Percentiles rank a stretch among this genome's conserved stretches.
Conservation (phyloP, 1,284 basidiomycete species). For the Malassezia caprae region DNA sequence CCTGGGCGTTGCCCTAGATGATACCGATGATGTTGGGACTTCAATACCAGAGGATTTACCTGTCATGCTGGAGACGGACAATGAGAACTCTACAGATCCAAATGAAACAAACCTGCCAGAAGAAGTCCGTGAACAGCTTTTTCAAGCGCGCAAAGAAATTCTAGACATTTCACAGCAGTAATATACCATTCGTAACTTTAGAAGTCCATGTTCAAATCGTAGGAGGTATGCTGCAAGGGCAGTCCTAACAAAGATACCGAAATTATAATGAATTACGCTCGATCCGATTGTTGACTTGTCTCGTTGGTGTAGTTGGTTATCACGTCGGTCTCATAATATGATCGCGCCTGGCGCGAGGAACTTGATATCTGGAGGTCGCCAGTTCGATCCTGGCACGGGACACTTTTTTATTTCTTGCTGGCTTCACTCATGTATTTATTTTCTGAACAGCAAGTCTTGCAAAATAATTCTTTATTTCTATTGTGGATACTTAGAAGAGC, state of each 20-base stretch:
- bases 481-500: no score
- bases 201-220: neutral
- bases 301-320: constrained; percentile 24
- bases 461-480: no score
- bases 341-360: constrained; percentile 16
- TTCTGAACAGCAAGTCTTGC: no score
- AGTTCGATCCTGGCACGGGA: constrained; percentile 24
- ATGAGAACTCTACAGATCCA: neutral
- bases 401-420: constrained; percentile 9
- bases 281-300: neutral
- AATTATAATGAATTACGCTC: neutral
- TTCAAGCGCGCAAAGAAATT: constrained; percentile 2
- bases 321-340: constrained; percentile 23
- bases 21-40: neutral
- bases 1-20: neutral
- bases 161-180: neutral
- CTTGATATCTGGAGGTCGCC: constrained; percentile 22
- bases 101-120: neutral
- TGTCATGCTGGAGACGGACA: neutral
- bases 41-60: neutral
- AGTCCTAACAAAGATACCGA: neutral
- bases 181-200: neutral
- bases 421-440: no score
- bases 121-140: neutral
- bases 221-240: neutral